Conservation (phyloP, 2,329 filamentous ascomycete species). For the Arachnomyces sp. region DNA sequence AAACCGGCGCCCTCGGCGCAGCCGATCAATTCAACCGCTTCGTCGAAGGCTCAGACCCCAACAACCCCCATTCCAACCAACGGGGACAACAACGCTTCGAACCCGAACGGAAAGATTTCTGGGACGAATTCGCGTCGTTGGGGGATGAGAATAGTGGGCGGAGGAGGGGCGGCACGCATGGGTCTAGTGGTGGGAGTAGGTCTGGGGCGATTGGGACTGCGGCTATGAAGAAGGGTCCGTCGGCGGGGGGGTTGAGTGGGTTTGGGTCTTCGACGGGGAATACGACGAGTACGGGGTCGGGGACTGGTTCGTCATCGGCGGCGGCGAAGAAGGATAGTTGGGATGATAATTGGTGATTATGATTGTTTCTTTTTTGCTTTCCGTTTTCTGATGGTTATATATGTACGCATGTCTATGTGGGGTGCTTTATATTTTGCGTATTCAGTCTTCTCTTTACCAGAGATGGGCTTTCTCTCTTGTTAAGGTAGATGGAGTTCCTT, state of each 20-base stretch:
- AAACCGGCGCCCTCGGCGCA: constrained; percentile 61
- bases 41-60: constrained; percentile 61
- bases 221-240: constrained; percentile 50
- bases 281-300: constrained; percentile 16
- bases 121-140: constrained; percentile 77
- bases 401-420: too few relatives aligned
- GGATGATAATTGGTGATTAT: constrained; percentile 44
- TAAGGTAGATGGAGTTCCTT: too few relatives aligned
- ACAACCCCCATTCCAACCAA: constrained; percentile 17
- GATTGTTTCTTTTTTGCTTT: constrained; percentile 1
- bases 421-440: too few relatives aligned
- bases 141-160: constrained; percentile 33
- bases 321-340: constrained; percentile 48
- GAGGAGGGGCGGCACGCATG: constrained; percentile 3
- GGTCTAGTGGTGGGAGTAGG: constrained; percentile 14
- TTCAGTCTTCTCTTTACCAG: too few relatives aligned
- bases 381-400: too few relatives aligned
- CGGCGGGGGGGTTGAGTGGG: constrained; percentile 12
- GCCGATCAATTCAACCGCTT: constrained; percentile 78
- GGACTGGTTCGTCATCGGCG: constrained; percentile 13
- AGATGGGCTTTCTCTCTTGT: too few relatives aligned
- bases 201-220: constrained; percentile 55
- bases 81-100: constrained; percentile 45
- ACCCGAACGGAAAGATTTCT: constrained; percentile 72
- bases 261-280: constrained; percentile 8